Evolutionary conservation across 306 rosid genomes (phyloP), one percentile per base, ranked within the genome.

Genomic region (Erythrophleum fordii): DNA sequence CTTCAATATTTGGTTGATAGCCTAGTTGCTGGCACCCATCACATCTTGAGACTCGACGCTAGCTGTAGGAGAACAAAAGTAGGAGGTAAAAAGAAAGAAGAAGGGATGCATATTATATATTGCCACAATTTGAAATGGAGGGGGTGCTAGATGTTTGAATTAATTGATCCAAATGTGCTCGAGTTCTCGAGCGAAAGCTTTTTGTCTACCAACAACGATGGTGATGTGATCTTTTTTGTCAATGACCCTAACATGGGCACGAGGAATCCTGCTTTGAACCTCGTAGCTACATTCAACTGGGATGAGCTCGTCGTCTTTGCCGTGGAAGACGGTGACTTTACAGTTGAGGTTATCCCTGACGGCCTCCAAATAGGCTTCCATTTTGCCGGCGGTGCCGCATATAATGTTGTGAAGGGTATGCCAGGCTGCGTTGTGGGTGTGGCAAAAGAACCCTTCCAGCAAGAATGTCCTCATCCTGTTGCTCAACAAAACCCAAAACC

Each of bases 381-480:
- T 72, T 70, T 93, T 96, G 4, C 85, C 90, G 0, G 91, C 99
- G 0, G 87, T 88, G 25, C 99, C 99, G 20, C 93, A 93, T 7
- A 96, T 93, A 5, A 96, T 86, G 82, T 96, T 96, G 86, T 96
- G 99, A 26, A 96, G 90, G 9, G 99, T 96, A 53, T 96, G 99
- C 99, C 99, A 96, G 4, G 99, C 98, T 13, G 99, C 98, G 39
- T 92, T 96, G 67, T 96, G 99, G 0, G 99, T 96, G 80, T 96
- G 99, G n/a, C 92, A 82, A 77, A 92, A 93, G 85, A 93, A 96
- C n/a, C 99, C 99, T 77, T 93, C 98, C 6, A 89, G 82, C 87
- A 96, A 85, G 80, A 88, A 96, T 1, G 90, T 86, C 80, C 93
- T 86, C 5, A 93, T 59, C 89, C 99, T 96, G 91, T 22, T 4